A percentile compares a stretch with the other conserved stretches of the same genome.
These are phyloP conservation scores for Colletotrichum melonis DNA, from an alignment of 2,329 filamentous ascomycete genomes.

Conservation along the genomic window DNA sequence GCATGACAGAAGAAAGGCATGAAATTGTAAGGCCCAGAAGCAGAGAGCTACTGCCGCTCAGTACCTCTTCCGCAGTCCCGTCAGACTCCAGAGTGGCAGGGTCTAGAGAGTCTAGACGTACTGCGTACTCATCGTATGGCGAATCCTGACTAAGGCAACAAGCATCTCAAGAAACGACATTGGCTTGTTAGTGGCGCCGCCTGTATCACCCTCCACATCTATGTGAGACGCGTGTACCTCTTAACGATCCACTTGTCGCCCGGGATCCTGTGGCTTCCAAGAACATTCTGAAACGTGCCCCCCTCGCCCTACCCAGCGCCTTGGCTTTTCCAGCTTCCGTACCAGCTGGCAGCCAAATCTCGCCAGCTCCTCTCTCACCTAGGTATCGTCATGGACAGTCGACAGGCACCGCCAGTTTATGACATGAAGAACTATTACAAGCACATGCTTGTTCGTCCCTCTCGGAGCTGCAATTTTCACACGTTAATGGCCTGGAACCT, in stretches of 20 bases:
- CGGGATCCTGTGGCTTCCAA: constrained; percentile 29
- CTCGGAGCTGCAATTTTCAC: constrained; percentile 8
- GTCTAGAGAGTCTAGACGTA: too few species aligned
- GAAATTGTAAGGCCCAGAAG: background rate
- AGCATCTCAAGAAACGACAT: constrained; percentile 7
- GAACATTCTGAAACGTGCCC: constrained; percentile 32
- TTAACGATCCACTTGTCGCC: constrained; percentile 25
- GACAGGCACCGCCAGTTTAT: background rate
- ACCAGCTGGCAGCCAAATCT: background rate
- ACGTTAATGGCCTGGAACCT: background rate
- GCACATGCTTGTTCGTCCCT: constrained; percentile 8
- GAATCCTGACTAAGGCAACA: constrained; percentile 18
- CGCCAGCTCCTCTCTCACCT: background rate
- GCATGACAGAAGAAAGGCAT: constrained; percentile 5
- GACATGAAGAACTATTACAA: background rate
- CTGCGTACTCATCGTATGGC: too few species aligned
- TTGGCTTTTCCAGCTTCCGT: constrained; percentile 30
- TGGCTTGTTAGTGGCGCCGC: constrained; percentile 14
- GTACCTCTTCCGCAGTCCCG: background rate
- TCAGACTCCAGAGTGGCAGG: background rate
- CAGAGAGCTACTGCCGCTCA: background rate
- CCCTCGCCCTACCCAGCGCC: constrained; percentile 19
- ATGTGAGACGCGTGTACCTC: constrained; percentile 34
- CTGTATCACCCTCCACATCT: constrained; percentile 17
- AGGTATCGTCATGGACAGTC: background rate